phyloP scores from a whole-genome alignment of 352 stramenopile species.

The Phytophthora constricta region DNA sequence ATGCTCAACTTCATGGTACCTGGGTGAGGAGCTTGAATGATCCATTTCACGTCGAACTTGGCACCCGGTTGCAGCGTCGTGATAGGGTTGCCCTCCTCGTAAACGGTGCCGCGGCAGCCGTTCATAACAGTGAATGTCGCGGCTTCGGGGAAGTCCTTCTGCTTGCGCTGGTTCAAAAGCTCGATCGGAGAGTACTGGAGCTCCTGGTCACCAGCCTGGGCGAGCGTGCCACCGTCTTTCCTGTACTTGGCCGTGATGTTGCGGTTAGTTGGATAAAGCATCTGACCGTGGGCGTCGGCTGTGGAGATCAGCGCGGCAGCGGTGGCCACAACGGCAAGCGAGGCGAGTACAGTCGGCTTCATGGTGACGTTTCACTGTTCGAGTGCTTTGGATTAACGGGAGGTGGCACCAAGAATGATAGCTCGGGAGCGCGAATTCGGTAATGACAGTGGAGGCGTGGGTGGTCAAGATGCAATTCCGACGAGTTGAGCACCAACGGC shows the following conservation, averaged over 20 bases:
- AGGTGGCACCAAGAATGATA: background rate
- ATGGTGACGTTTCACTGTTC: constrained; percentile 14
- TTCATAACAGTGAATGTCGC: constrained; percentile 39
- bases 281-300: constrained; percentile 37
- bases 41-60: constrained; percentile 31
- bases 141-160: constrained; percentile 28
- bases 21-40: constrained; percentile 61
- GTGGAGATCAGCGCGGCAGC: constrained; percentile 21
- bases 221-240: constrained; percentile 25
- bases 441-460: background rate
- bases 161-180: constrained; percentile 15
- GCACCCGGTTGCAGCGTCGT: constrained; percentile 28
- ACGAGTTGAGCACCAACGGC: background rate
- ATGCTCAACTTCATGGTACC: constrained; percentile 57
- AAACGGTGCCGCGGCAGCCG: constrained; percentile 37
- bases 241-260: constrained; percentile 27
- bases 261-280: constrained; percentile 18
- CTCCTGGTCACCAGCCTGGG: constrained; percentile 27
- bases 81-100: constrained; percentile 33
- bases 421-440: constrained; percentile 10
- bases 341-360: constrained; percentile 18
- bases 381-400: no score
- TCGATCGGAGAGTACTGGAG: constrained; percentile 32
- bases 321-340: constrained; percentile 3
- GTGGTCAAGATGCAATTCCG: background rate